Conservation (phyloP, 2,329 filamentous ascomycete genomes). For the Penicillium sp. region DNA sequence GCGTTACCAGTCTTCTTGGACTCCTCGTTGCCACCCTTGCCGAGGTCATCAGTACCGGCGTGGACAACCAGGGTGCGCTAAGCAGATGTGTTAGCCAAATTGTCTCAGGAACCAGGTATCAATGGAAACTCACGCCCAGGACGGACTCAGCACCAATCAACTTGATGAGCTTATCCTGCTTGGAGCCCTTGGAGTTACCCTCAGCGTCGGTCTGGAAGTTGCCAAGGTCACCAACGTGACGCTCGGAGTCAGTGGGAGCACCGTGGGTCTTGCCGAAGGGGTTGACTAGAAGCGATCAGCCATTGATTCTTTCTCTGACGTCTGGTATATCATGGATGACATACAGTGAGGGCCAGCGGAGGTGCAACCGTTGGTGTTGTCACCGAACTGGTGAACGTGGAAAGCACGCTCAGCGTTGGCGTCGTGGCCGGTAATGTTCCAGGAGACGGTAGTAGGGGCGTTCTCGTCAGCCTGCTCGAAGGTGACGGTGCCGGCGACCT, state of each 20-base stretch:
- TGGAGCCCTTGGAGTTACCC: slow-evolving; percentile 81
- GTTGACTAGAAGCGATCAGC: slow-evolving; percentile 67
- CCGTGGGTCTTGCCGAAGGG: slow-evolving; percentile 90
- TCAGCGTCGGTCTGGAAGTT: slow-evolving; percentile 95
- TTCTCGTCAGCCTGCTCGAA: slow-evolving; percentile 90
- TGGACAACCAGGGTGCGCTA: slow-evolving; percentile 94
- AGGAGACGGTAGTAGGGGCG: slow-evolving; percentile 79
- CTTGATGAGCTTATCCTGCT: slow-evolving; percentile 82
- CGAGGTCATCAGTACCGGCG: slow-evolving; percentile 93
- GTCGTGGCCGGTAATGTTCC: slow-evolving; percentile 90
- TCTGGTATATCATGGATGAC: slow-evolving; percentile 35
- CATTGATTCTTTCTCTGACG: not conserved
- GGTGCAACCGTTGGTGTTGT: slow-evolving; percentile 99
- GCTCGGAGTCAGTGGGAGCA: slow-evolving; percentile 74
- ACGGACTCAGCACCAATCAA: slow-evolving; percentile 94
- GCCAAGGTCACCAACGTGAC: slow-evolving; percentile 95
- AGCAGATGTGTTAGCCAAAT: slow-evolving; percentile 15
- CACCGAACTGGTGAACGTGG: slow-evolving; percentile 98
- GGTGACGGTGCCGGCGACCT: slow-evolving; percentile 86
- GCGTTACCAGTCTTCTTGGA: slow-evolving; percentile 99
- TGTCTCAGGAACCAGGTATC: not conserved
- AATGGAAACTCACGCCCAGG: slow-evolving; percentile 67
- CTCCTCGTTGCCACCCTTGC: slow-evolving; percentile 87
- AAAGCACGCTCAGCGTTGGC: slow-evolving; percentile 95
- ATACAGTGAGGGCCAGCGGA: slow-evolving; percentile 95